phyloP scores from a whole-genome alignment of 140 eudicot species.

The Flaveria floridana region DNA sequence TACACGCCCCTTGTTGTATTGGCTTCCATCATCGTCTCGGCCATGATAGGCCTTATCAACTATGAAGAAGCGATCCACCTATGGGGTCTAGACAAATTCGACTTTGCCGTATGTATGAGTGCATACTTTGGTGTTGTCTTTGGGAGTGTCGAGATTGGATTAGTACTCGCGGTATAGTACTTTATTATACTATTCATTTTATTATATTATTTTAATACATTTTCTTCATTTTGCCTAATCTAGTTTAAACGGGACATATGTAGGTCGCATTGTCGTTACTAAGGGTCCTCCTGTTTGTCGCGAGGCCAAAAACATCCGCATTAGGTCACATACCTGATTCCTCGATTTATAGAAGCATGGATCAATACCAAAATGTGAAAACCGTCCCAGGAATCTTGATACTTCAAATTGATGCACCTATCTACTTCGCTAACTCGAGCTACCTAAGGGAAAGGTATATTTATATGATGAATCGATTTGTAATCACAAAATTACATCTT shows the following conservation, averaged over 20 bases:
- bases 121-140: slow-evolving; percentile 89
- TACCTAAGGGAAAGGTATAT: slow-evolving; percentile 75
- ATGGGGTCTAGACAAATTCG: slow-evolving; percentile 80
- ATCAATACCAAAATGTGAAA: slow-evolving; percentile 63
- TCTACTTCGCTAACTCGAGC: slow-evolving; percentile 68
- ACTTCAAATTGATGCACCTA: slow-evolving; percentile 78
- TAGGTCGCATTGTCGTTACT: slow-evolving; percentile 76
- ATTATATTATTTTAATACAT: background rate
- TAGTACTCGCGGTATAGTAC: slow-evolving; percentile 65
- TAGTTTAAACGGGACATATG: slow-evolving; percentile 26
- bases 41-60: slow-evolving; percentile 93
- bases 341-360: slow-evolving; percentile 59
- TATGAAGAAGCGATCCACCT: slow-evolving; percentile 85
- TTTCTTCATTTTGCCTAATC: slow-evolving; percentile 10
- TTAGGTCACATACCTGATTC: slow-evolving; percentile 73
- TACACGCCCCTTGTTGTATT: slow-evolving; percentile 87
- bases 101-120: slow-evolving; percentile 74
- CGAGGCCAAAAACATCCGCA: slow-evolving; percentile 63
- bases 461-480: background rate
- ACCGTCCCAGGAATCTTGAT: slow-evolving; percentile 60
- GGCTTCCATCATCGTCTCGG: slow-evolving; percentile 73
- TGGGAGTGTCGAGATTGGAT: slow-evolving; percentile 68
- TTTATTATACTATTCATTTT: background rate
- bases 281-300: slow-evolving; percentile 56
- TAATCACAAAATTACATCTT: background rate